Base-by-base conservation (phyloP, 1,284 basidiomycete genomes). In the Leccinum fallax region DNA sequence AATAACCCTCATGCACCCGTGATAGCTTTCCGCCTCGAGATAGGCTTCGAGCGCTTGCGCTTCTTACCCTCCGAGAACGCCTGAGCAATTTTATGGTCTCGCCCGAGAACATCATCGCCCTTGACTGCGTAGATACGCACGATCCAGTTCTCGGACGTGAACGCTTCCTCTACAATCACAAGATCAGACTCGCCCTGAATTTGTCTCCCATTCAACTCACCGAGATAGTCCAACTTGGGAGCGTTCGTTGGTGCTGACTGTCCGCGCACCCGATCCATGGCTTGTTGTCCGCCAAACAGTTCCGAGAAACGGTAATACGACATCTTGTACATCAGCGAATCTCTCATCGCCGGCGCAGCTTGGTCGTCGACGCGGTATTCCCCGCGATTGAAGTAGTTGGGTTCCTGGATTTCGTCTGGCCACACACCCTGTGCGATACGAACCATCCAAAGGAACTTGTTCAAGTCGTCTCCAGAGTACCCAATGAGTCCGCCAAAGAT, bases 371-470 rank as follows among this genome's bases (percentile, higher is more conserved):
- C 84, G 66, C 89, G 88, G 80, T 98, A 99, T 75, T 99, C 95
- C 53, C 97, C 97, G 11, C 89, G 81, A 0, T 92, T 98, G 78
- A 99, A 99, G 82, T 94, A 99, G 74, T 93, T 91, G 34, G 88
- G 83, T 78, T 99, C 97, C 72, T 93, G 90, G 63, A 99, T 94
- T 78, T 99, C 97, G 57, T 98, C 94, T 1, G 97, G 97, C 97
- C 97, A 99, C 55, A 98, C 93, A 61, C 97, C 97, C 74, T 98
- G 95, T 2, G 97, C 92, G 72, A 98, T 98, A 62, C 97, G 88
- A 65, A 98, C 92, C 95, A 97, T 97, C 94, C 94, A 97, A 61
- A 99, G 80, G 85, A 97, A 99, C 81, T 99, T 99, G 88, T 99
- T 99, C 80, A 99, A 94, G 76, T 99, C 97, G 77, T 99, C 97